These are phyloP conservation scores for Elongisporangium senticosum DNA, from an alignment of 352 stramenopile genomes.

Conservation along the genomic window DNA sequence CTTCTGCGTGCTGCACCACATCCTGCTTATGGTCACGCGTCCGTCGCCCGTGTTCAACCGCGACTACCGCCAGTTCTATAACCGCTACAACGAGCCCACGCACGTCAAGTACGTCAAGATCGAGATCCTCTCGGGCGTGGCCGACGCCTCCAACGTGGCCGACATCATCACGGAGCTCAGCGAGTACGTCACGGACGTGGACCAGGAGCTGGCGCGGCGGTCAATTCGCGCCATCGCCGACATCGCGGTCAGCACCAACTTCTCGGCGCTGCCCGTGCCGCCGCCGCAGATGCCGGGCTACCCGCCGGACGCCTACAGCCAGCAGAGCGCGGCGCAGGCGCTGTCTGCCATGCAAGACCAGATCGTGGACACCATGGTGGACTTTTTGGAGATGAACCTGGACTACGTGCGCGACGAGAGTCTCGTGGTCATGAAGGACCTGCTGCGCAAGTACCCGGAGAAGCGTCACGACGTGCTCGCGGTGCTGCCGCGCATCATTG, in stretches of 20 bases:
- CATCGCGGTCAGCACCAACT: slow-evolving; percentile 88
- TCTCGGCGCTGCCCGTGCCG: slow-evolving; percentile 32
- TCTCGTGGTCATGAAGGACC: slow-evolving; percentile 93
- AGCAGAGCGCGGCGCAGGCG: slow-evolving; percentile 51
- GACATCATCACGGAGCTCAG: slow-evolving; percentile 97
- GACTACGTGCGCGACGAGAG: slow-evolving; percentile 96
- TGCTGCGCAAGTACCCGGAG: slow-evolving; percentile 95
- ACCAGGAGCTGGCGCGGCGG: slow-evolving; percentile 89
- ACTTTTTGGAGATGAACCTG: slow-evolving; percentile 96
- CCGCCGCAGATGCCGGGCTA: slow-evolving; percentile 37
- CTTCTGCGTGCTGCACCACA: slow-evolving; percentile 97
- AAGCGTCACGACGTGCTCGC: slow-evolving; percentile 90
- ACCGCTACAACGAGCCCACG: slow-evolving; percentile 97
- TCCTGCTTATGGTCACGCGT: slow-evolving; percentile 93
- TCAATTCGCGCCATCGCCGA: slow-evolving; percentile 92
- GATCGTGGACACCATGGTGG: slow-evolving; percentile 91
- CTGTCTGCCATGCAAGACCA: slow-evolving; percentile 77
- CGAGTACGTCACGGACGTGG: slow-evolving; percentile 95
- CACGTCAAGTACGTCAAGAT: slow-evolving; percentile 99
- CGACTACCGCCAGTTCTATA: slow-evolving; percentile 98
- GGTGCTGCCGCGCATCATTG: slow-evolving; percentile 71
- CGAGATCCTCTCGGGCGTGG: slow-evolving; percentile 92
- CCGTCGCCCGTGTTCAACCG: slow-evolving; percentile 95
- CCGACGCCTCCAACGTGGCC: slow-evolving; percentile 90
- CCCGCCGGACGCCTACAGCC: slow-evolving; percentile 57